These are phyloP conservation scores for Hibiscus syriacus DNA, from an alignment of 345 rosid species.

Conservation along the genomic window DNA sequence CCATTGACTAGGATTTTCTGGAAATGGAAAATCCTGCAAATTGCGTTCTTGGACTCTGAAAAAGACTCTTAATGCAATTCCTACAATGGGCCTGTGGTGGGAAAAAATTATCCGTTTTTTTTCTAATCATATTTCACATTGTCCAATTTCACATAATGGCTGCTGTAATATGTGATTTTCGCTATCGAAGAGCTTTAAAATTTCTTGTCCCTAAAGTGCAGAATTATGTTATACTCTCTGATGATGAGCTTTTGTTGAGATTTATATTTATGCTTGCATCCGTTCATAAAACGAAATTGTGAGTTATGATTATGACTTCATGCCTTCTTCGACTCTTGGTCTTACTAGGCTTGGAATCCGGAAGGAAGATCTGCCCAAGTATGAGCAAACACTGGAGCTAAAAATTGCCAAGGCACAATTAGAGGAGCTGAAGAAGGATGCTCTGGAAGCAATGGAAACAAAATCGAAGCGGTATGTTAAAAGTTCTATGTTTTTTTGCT, in stretches of 20 bases:
- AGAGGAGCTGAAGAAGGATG: constrained; percentile 85
- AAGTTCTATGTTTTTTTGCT: not conserved
- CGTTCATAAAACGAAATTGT: not conserved
- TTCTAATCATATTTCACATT: not conserved
- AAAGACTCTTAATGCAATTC: not conserved
- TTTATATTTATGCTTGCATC: not conserved
- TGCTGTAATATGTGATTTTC: not conserved
- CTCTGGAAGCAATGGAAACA: constrained; percentile 82
- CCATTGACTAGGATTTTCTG: not conserved
- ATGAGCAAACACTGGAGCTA: constrained; percentile 70
- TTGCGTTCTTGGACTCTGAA: not conserved
- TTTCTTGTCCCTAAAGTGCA: too few relatives aligned
- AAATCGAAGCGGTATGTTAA: constrained; percentile 69
- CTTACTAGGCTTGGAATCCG: constrained; percentile 72
- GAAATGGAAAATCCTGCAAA: not conserved
- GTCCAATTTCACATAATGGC: not conserved
- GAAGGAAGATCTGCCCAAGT: constrained; percentile 86
- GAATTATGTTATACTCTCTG: not conserved
- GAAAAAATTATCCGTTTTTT: not conserved
- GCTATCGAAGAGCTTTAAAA: not conserved
- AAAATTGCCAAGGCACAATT: constrained; percentile 73
- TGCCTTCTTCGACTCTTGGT: not conserved
- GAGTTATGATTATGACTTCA: not conserved
- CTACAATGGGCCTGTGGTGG: not conserved
- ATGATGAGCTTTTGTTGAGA: not conserved